phyloP scores from a whole-genome alignment of 306 rosid genomes.

The Lathyrus aphaca region DNA sequence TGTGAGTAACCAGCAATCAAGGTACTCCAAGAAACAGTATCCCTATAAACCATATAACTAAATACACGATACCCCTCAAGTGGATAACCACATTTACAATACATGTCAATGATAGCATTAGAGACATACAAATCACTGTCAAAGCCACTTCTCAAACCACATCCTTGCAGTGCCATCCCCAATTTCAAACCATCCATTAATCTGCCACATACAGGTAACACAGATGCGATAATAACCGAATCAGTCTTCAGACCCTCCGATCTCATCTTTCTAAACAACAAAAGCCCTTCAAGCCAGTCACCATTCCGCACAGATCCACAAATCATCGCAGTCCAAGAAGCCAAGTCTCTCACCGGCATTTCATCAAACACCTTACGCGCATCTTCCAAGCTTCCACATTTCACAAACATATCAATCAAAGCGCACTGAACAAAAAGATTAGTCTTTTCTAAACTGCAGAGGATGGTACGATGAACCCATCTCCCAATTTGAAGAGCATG shows the following conservation, averaged over 20 bases:
- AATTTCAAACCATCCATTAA: constrained; percentile 41
- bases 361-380: constrained; percentile 49
- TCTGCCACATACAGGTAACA: constrained; percentile 46
- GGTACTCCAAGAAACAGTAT: constrained; percentile 53
- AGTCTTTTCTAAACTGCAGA: background rate
- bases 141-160: constrained; percentile 48
- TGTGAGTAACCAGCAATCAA: constrained; percentile 53
- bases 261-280: constrained; percentile 47
- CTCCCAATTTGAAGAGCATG: constrained; percentile 43
- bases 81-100: constrained; percentile 51
- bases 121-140: constrained; percentile 48
- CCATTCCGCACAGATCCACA: constrained; percentile 44
- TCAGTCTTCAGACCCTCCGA: constrained; percentile 44
- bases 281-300: constrained; percentile 46
- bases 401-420: constrained; percentile 50
- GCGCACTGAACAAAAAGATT: constrained; percentile 49
- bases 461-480: constrained; percentile 35
- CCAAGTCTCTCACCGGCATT: constrained; percentile 53
- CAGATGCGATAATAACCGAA: constrained; percentile 45
- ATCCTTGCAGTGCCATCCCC: constrained; percentile 54
- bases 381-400: constrained; percentile 49
- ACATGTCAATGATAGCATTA: constrained; percentile 53
- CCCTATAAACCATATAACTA: constrained; percentile 41
- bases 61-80: constrained; percentile 39
- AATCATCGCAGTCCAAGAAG: constrained; percentile 53